Evolutionary conservation across 2,329 filamentous ascomycete genomes (phyloP).

Genomic region (Fusarium camptoceras): DNA sequence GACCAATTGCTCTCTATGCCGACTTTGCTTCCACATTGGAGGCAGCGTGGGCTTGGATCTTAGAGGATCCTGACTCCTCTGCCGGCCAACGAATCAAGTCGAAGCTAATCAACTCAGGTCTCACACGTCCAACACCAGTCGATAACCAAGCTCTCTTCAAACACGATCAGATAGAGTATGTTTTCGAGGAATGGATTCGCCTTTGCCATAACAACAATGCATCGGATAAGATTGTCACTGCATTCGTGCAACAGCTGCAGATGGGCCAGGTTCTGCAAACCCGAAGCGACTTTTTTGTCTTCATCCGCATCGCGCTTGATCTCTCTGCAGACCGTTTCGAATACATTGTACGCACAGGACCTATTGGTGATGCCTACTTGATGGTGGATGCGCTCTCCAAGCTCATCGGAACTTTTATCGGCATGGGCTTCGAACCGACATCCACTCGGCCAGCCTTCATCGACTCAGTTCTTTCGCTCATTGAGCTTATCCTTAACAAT

Average conservation of each 20-base stretch:
- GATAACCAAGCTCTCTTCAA: constrained; percentile 66
- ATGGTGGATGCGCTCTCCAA: constrained; percentile 85
- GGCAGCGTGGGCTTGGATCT: constrained; percentile 83
- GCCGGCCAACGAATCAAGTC: constrained; percentile 78
- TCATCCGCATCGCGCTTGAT: constrained; percentile 85
- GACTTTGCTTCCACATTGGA: constrained; percentile 89
- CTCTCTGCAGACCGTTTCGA: constrained; percentile 83
- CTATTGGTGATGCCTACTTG: constrained; percentile 66
- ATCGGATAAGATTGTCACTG: constrained; percentile 75
- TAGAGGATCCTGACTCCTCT: constrained; percentile 74
- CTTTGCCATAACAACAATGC: constrained; percentile 82
- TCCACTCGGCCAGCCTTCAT: constrained; percentile 77
- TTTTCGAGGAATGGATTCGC: constrained; percentile 95
- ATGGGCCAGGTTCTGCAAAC: constrained; percentile 77
- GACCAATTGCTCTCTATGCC: constrained; percentile 81
- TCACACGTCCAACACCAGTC: constrained; percentile 54
- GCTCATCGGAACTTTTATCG: constrained; percentile 80
- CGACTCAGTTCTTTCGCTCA: constrained; percentile 80
- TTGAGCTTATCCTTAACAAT: constrained; percentile 84
- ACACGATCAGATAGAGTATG: constrained; percentile 89
- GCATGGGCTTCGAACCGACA: constrained; percentile 74
- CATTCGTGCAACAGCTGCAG: constrained; percentile 89
- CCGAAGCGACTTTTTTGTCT: constrained; percentile 81
- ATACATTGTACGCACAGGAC: constrained; percentile 72
- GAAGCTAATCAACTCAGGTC: constrained; percentile 62